A percentile compares a stretch with the other conserved stretches of the same genome.
Conservation (phyloP, 306 rosid genomes). For the Quercus glauca region DNA sequence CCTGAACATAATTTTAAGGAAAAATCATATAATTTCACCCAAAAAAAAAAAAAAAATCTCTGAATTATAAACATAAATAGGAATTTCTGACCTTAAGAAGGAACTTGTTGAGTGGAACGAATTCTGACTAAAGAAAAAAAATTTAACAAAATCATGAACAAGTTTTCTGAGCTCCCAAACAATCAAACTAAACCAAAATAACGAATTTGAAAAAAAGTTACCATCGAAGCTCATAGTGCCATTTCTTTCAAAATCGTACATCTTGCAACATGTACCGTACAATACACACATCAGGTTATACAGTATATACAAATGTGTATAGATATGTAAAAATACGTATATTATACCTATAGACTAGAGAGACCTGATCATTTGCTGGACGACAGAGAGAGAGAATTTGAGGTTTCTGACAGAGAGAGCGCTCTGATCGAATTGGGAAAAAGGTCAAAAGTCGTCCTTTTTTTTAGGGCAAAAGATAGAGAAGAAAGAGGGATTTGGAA, state of each 20-base stretch:
- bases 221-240: slow-evolving; percentile 90
- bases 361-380: slow-evolving; percentile 88
- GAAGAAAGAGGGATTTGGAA: too few relatives aligned
- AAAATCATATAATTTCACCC: too few relatives aligned
- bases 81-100: slow-evolving; percentile 51
- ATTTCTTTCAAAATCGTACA: slow-evolving; percentile 86
- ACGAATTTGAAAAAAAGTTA: not conserved
- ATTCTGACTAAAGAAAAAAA: slow-evolving; percentile 41
- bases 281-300: not conserved
- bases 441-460: not conserved
- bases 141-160: not conserved
- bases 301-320: not conserved
- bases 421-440: slow-evolving; percentile 28
- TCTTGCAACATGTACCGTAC: slow-evolving; percentile 27
- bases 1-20: too few relatives aligned
- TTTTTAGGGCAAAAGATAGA: not conserved
- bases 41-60: too few relatives aligned
- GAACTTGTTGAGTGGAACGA: slow-evolving; percentile 79
- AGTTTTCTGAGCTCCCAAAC: not conserved
- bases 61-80: too few relatives aligned
- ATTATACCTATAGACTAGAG: not conserved
- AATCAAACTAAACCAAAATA: not conserved
- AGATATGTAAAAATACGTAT: not conserved
- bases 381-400: slow-evolving; percentile 68
- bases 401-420: slow-evolving; percentile 84